Evolutionary conservation across 1,284 basidiomycete species (phyloP), one percentile per base, ranked within the genome.

Genomic region (Boletus mariae): DNA sequence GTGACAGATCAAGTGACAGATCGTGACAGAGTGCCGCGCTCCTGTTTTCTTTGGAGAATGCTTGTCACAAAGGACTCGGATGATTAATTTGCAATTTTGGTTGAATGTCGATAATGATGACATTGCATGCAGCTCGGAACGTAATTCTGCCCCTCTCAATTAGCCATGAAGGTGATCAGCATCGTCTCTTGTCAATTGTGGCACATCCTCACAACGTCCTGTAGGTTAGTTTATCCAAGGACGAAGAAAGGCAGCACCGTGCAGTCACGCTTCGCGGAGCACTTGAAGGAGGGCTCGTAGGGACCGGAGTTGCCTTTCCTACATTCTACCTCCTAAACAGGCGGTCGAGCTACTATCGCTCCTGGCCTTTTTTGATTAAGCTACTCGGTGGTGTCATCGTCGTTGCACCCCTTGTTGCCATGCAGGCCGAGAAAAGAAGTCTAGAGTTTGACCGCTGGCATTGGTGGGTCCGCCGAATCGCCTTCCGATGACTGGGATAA

Each of bases 361-460:
- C 72, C 1, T 75, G 94, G 4, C 91, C 91, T 0, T 73, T 80
- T 1, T 84, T 87, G 1, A 75, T 94, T 58, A 95, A 94, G 69
- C 74, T 85, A 0, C 79, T 94, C 38, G 86, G 87, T 38, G 77
- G 83, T 35, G 76, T 88, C 55, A 75, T 87, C 52, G 61, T 90
- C 57, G 76, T 83, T 51, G 81, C 90, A 8, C 92, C 91, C 0
- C 69, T 80, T 31, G 77, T 90, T 49, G 80, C 85, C 42, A 86
- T 94, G 58, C 78, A 80, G 52, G 92, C 89, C 13, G 94, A 97
- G 70, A 84, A 85, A 43, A 85, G 85, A 10, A 85, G 86, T 45
- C 76, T 90, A 49, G 79, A 84, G 43, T 94, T 83, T 66, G 89
- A 92, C 56, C 73, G 76, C 61, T 73, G 74, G 5, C 82, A 84